Evolutionary conservation across 179 eudicot genomes (phyloP).

Genomic region (Beta corolliflora): DNA sequence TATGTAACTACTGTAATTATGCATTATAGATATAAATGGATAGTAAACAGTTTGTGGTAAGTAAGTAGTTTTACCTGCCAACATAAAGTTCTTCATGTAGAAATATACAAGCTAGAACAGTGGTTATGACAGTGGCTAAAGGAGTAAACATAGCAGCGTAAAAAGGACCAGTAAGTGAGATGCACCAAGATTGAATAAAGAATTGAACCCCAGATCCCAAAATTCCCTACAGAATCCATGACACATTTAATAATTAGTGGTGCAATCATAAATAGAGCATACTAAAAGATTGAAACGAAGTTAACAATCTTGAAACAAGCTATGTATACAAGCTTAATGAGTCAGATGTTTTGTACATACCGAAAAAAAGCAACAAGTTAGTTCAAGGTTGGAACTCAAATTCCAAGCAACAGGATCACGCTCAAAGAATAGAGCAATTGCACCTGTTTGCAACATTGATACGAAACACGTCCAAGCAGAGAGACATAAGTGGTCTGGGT

Average conservation of each 20-base stretch:
- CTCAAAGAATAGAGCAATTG: conserved; percentile 46
- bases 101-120: conserved; percentile 50
- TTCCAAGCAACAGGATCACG: conserved; percentile 47
- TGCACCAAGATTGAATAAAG: conserved; percentile 71
- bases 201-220: conserved; percentile 58
- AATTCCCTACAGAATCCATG: conserved; percentile 45
- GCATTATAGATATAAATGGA: neutral
- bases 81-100: conserved; percentile 54
- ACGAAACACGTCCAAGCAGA: conserved; percentile 65
- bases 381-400: conserved; percentile 44
- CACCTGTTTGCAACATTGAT: conserved; percentile 56
- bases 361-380: conserved; percentile 42
- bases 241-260: neutral
- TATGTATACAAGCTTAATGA: too few species aligned
- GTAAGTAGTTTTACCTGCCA: conserved; percentile 53
- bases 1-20: neutral
- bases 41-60: neutral
- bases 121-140: conserved; percentile 55
- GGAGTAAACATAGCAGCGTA: conserved; percentile 76
- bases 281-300: too few species aligned
- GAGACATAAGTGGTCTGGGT: conserved; percentile 37
- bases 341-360: conserved; percentile 24
- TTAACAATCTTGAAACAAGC: too few species aligned
- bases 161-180: conserved; percentile 63
- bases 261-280: too few species aligned